Percentiles rank a stretch among this genome's conserved stretches.
phyloP scores from a whole-genome alignment of 2,329 filamentous ascomycete species.

The Blastomyces parvus region DNA sequence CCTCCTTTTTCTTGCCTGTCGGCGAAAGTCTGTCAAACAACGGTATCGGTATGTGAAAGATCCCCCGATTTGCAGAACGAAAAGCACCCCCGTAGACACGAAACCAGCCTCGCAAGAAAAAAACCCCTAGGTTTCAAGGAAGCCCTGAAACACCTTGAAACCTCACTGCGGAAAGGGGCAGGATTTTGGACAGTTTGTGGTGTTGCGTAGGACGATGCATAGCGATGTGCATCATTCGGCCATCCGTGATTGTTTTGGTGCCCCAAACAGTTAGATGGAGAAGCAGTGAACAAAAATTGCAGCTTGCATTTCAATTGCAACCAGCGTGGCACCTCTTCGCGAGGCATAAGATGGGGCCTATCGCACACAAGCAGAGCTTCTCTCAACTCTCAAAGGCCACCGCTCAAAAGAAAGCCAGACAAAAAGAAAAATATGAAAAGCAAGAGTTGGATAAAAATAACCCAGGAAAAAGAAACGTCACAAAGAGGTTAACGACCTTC shows the following conservation, averaged over 20 bases:
- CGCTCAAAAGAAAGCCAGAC: neutral
- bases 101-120: neutral
- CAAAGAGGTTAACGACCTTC: neutral
- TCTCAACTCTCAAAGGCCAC: neutral
- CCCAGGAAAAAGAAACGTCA: neutral
- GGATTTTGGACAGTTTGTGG: neutral
- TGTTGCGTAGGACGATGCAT: neutral
- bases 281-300: neutral
- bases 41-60: neutral
- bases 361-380: neutral
- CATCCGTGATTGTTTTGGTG: neutral
- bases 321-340: slow-evolving; percentile 4
- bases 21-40: neutral
- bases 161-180: neutral
- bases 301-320: slow-evolving; percentile 5
- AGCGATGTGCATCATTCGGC: neutral
- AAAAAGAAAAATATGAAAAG: neutral
- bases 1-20: neutral
- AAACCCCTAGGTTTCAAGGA: neutral
- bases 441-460: neutral
- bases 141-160: neutral
- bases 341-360: neutral
- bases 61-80: neutral
- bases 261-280: too few species aligned
- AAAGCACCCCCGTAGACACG: neutral